Evolutionary conservation across 1,139 yeast genomes (phyloP), one percentile per base, ranked within the genome.

Genomic region (Hyphopichia fennica): DNA sequence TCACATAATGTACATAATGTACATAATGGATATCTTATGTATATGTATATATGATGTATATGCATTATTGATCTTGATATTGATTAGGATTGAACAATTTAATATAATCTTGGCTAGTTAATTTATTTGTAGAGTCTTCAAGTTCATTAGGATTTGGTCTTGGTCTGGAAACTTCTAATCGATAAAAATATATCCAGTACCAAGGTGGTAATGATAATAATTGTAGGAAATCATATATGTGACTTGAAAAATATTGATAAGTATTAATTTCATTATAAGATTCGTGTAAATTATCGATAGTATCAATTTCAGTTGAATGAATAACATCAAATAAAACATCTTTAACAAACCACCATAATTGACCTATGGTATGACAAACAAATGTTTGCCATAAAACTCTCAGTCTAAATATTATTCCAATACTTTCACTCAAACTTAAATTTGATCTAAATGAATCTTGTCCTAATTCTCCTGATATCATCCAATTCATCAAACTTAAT

Each of bases 291-390:
- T 1, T 31, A 60, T 50, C 15, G 45, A 35, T 7, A 39, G 35
- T 8, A 53, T 45, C 41, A 37, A 59, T 48, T 2, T 30, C 15
- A 39, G 64, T 68, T 39, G 45, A 45, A 44, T 62, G 61, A 16
- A 60, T 38, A 4, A 43, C 41, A 2, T 46, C 35, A 19, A 66
- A 48, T 14, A 63, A 45, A 27, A 61, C 56, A 16, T 57, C 61
- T 19, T 65, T 52, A 3, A 51, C 28, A 40, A 54, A 67, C 77
- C 77, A 72, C 75, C 75, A 71, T 22, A 62, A 43, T 45, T 72
- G 77, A 3, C 69, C 72, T 30, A 67, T 42, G 0, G 47, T 44
- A 35, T 53, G 53, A 31, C 59, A 51, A 11, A 66, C 41, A 6
- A 56, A 25, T n/a, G 52, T 48, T 40, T 46, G 49, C 62, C 61